These are phyloP conservation scores for Bauhinia variegata DNA, from an alignment of 306 rosid genomes.

Conservation along the genomic window DNA sequence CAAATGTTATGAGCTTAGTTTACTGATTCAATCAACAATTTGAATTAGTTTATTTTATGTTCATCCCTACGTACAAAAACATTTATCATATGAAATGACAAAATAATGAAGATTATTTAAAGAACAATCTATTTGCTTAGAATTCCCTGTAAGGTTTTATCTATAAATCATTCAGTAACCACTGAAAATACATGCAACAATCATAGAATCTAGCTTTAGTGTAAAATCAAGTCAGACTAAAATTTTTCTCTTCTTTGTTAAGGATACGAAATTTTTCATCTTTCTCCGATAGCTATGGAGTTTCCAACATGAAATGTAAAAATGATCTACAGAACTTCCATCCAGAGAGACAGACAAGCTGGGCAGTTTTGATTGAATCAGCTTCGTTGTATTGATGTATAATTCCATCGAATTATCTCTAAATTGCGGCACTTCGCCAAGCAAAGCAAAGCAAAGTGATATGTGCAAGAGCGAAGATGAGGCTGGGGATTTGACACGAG, in stretches of 20 bases:
- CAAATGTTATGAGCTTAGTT: no score
- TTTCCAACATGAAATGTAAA: slow-evolving; percentile 23
- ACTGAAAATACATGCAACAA: not conserved
- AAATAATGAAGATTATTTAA: not conserved
- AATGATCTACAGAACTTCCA: slow-evolving; percentile 35
- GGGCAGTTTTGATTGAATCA: slow-evolving; percentile 28
- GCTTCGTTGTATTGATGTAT: slow-evolving; percentile 32
- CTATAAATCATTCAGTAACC: no score
- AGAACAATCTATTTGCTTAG: not conserved
- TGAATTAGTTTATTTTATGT: no score
- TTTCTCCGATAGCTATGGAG: slow-evolving; percentile 28
- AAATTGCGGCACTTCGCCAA: slow-evolving; percentile 24
- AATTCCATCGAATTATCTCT: slow-evolving; percentile 15
- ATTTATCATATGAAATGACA: not conserved
- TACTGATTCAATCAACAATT: no score
- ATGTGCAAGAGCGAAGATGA: slow-evolving; percentile 19
- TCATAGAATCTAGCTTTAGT: slow-evolving; percentile 31
- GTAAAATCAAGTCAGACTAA: slow-evolving; percentile 28
- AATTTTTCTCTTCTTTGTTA: slow-evolving; percentile 24
- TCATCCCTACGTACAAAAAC: no score
- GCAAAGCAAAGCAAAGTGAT: slow-evolving; percentile 21
- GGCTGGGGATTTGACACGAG: slow-evolving; percentile 40
- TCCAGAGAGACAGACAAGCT: slow-evolving; percentile 30
- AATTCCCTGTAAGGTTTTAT: slow-evolving; percentile 4
- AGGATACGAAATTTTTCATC: slow-evolving; percentile 28